phyloP scores from a whole-genome alignment of 2,329 filamentous ascomycete species.

The Tricladium varicosporioides region DNA sequence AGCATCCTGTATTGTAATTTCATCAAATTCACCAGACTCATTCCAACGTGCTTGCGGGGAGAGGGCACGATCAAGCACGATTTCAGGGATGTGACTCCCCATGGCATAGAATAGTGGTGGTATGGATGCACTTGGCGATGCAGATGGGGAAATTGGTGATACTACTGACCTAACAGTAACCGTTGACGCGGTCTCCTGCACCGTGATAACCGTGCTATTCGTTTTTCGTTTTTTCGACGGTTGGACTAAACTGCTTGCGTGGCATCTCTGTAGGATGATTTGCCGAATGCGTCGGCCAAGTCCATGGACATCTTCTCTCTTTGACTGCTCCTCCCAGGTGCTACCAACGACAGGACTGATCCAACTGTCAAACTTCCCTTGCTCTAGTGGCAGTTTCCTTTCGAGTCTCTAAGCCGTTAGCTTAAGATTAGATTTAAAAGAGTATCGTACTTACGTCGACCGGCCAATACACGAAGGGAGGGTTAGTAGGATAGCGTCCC shows the following conservation, averaged over 20 bases:
- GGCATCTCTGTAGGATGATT: conserved; percentile 9
- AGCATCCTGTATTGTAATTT: conserved; percentile 8
- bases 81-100: conserved; percentile 8
- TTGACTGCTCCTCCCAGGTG: conserved; percentile 9
- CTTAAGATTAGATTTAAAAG: conserved; percentile 6
- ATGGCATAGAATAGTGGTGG: conserved; percentile 13
- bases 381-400: conserved; percentile 12
- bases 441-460: conserved; percentile 16
- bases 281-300: conserved; percentile 12
- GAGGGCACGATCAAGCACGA: conserved; percentile 8
- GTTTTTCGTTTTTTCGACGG: conserved; percentile 7
- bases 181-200: conserved; percentile 8
- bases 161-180: conserved; percentile 5
- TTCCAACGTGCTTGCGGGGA: conserved; percentile 8
- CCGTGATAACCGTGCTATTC: conserved; percentile 5
- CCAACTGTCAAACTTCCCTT: conserved; percentile 9
- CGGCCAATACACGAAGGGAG: conserved; percentile 14
- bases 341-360: conserved; percentile 7
- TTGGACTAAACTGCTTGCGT: conserved; percentile 5
- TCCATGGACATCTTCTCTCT: conserved; percentile 6
- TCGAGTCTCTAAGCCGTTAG: conserved; percentile 9
- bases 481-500: conserved; percentile 14
- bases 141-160: conserved; percentile 12
- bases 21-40: conserved; percentile 7
- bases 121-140: conserved; percentile 7